Percentiles rank a stretch among this genome's conserved stretches.
phyloP scores from a whole-genome alignment of 768 basidiomycete species.

The Pisolithus tinctorius region DNA sequence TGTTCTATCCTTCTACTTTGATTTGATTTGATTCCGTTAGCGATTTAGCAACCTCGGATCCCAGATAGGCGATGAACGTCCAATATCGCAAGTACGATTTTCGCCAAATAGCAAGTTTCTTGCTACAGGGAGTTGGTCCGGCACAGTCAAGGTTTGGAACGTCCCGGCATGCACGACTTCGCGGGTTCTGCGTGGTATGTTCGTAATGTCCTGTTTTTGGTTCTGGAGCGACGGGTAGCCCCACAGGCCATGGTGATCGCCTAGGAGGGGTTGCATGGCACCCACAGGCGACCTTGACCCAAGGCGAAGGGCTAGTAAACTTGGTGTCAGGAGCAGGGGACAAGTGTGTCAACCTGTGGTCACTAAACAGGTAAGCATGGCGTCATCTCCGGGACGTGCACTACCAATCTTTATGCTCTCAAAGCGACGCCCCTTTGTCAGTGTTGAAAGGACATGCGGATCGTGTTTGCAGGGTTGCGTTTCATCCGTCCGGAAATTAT shows the following conservation, averaged over 20 bases:
- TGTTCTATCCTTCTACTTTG: not conserved
- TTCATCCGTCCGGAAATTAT: constrained; percentile 93
- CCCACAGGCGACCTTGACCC: constrained; percentile 79
- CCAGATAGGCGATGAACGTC: constrained; percentile 95
- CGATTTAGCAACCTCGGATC: constrained; percentile 91
- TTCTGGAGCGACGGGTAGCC: constrained; percentile 6
- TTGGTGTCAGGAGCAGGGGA: constrained; percentile 91
- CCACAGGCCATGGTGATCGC: constrained; percentile 76
- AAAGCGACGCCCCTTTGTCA: constrained; percentile 80
- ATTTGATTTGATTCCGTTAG: constrained; percentile 31
- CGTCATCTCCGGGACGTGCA: not conserved
- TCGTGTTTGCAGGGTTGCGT: constrained; percentile 89
- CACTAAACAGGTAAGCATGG: constrained; percentile 62
- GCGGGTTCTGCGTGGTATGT: constrained; percentile 63
- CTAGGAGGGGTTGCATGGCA: constrained; percentile 98
- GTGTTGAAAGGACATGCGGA: constrained; percentile 84
- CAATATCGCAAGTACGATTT: constrained; percentile 90
- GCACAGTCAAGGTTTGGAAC: constrained; percentile 92
- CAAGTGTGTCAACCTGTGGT: constrained; percentile 82
- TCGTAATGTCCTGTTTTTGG: not conserved
- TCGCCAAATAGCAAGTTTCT: constrained; percentile 85
- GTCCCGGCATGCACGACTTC: constrained; percentile 84
- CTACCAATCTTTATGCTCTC: constrained; percentile 3
- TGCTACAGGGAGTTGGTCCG: constrained; percentile 95
- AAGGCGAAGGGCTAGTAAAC: constrained; percentile 61